These are phyloP conservation scores for Heteromeles arbutifolia DNA, from an alignment of 306 rosid species.

Conservation along the genomic window DNA sequence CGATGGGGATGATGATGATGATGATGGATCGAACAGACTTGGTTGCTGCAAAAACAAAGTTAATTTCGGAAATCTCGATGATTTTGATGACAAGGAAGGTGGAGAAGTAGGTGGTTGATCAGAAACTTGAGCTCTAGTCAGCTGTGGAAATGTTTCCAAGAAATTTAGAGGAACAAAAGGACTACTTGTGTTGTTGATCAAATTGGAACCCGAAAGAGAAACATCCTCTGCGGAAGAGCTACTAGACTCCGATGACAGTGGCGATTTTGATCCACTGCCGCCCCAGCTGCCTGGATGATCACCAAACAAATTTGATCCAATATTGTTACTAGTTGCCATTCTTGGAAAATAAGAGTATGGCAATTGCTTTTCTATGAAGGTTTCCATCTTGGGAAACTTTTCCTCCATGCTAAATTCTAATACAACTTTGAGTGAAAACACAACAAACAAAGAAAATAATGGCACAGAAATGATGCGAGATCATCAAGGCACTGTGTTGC, in stretches of 20 bases:
- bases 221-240: slow-evolving; percentile 34
- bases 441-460: slow-evolving; percentile 14
- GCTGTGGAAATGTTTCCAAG: slow-evolving; percentile 59
- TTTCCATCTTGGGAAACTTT: slow-evolving; percentile 54
- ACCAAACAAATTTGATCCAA: slow-evolving; percentile 40
- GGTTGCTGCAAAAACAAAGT: slow-evolving; percentile 59
- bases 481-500: slow-evolving; percentile 13
- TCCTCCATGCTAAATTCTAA: slow-evolving; percentile 46
- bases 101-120: slow-evolving; percentile 18
- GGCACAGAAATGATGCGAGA: slow-evolving; percentile 32
- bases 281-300: slow-evolving; percentile 34
- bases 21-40: slow-evolving; percentile 22
- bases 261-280: slow-evolving; percentile 26
- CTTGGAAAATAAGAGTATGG: slow-evolving; percentile 42
- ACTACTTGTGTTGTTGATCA: slow-evolving; percentile 3
- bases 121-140: slow-evolving; percentile 22
- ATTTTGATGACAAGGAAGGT: slow-evolving; percentile 28
- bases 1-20: background rate
- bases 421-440: slow-evolving; percentile 2
- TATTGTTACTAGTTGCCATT: slow-evolving; percentile 18
- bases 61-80: slow-evolving; percentile 45
- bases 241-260: slow-evolving; percentile 34
- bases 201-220: slow-evolving; percentile 13
- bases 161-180: slow-evolving; percentile 50
- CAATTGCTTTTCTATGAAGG: slow-evolving; percentile 41